Evolutionary conservation across 192 early-diverging fungal species (phyloP).

Genomic region (Funneliformis mosseae): DNA sequence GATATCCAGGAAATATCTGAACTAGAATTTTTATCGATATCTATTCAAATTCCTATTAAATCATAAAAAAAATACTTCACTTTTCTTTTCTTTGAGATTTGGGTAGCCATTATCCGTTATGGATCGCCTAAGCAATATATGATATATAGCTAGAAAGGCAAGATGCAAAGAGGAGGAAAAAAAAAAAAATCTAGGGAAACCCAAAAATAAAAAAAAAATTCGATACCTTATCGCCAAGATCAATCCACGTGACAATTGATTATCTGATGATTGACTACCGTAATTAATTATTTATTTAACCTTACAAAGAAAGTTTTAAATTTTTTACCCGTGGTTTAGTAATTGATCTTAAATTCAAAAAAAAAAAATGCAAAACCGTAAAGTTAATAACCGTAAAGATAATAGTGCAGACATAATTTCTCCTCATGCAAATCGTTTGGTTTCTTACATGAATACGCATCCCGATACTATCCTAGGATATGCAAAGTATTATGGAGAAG

Average conservation of each 20-base stretch:
- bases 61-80: conserved; percentile 41
- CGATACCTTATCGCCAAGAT: too few relatives aligned
- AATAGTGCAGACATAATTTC: conserved; percentile 37
- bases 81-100: conserved; percentile 79
- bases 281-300: too few relatives aligned
- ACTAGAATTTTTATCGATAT: not conserved
- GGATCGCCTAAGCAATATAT: not conserved
- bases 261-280: too few relatives aligned
- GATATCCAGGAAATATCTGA: not conserved
- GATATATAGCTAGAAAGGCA: not conserved
- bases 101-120: conserved; percentile 46
- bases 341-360: too few relatives aligned
- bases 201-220: too few relatives aligned
- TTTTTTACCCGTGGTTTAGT: too few relatives aligned
- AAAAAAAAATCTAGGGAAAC: not conserved
- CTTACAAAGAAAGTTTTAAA: too few relatives aligned
- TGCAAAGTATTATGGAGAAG: conserved; percentile 45
- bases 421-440: conserved; percentile 37
- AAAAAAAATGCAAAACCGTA: too few relatives aligned
- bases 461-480: conserved; percentile 46
- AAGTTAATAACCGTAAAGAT: not conserved
- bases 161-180: not conserved
- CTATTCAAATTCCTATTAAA: not conserved
- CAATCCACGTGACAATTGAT: too few relatives aligned
- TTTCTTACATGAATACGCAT: conserved; percentile 48